A percentile compares a stretch with the other conserved stretches of the same genome.
These are phyloP conservation scores for Penicillium turbatum DNA, from an alignment of 495 filamentous ascomycete species.

Conservation along the genomic window DNA sequence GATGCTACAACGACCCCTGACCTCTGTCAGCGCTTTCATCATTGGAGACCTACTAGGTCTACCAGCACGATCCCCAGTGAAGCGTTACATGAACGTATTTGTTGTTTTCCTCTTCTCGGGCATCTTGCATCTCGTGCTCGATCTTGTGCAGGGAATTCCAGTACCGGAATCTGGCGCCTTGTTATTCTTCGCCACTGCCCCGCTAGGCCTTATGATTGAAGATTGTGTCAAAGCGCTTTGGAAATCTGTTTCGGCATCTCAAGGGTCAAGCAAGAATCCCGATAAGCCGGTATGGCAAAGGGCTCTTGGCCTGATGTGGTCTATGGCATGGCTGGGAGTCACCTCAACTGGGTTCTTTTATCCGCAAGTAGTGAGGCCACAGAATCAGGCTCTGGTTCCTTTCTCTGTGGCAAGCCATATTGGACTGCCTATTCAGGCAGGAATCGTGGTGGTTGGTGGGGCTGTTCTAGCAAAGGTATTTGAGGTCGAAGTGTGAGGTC, in stretches of 20 bases:
- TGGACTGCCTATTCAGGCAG: slow-evolving; percentile 7
- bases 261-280: not conserved
- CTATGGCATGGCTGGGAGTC: slow-evolving; percentile 16
- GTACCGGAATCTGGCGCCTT: slow-evolving; percentile 22
- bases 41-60: slow-evolving; percentile 23
- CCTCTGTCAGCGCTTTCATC: slow-evolving; percentile 21
- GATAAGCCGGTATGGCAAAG: slow-evolving; percentile 9
- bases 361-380: slow-evolving; percentile 17
- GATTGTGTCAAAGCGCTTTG: slow-evolving; percentile 24
- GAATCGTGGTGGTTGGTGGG: slow-evolving; percentile 8
- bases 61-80: slow-evolving; percentile 13
- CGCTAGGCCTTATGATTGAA: slow-evolving; percentile 27
- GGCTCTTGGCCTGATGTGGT: slow-evolving; percentile 13
- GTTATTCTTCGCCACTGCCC: slow-evolving; percentile 31
- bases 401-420: slow-evolving; percentile 9
- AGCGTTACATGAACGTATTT: slow-evolving; percentile 28
- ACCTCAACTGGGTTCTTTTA: slow-evolving; percentile 24
- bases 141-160: slow-evolving; percentile 26
- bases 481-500: slow-evolving; percentile 11
- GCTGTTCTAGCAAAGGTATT: slow-evolving; percentile 7
- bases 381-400: slow-evolving; percentile 19
- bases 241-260: not conserved
- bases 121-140: slow-evolving; percentile 27
- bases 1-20: slow-evolving; percentile 30
- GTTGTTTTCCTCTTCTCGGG: slow-evolving; percentile 33